Evolutionary conservation across 805 yeast species (phyloP).

Genomic region (Clavispora asparagi): DNA sequence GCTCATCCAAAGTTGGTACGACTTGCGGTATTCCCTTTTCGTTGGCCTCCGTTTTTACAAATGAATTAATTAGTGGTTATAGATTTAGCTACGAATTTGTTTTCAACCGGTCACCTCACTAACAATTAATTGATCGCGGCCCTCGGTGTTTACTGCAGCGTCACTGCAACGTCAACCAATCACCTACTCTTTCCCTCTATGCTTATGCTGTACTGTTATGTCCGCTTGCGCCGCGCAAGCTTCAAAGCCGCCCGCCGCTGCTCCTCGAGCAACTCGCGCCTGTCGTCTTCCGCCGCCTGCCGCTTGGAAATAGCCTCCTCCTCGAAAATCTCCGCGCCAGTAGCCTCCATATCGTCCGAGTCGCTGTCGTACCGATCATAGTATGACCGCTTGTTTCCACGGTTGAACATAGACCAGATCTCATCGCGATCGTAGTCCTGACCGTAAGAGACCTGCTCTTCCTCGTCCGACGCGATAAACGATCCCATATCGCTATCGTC

Average conservation of each 20-base stretch:
- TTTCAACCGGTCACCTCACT: no score
- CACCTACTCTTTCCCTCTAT: no score
- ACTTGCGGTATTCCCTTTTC: no score
- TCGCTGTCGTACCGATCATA: conserved; percentile 43
- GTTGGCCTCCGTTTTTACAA: no score
- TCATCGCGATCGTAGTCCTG: conserved; percentile 74
- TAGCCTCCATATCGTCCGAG: conserved; percentile 86
- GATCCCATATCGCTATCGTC: conserved; percentile 48
- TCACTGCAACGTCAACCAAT: no score
- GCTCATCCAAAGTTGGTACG: no score
- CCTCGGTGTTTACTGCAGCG: no score
- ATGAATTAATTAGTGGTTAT: no score
- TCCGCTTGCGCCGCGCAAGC: conserved; percentile 10
- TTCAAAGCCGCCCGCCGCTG: conserved; percentile 43
- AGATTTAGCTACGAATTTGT: no score
- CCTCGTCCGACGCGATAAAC: conserved; percentile 46
- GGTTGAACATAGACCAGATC: conserved; percentile 81
- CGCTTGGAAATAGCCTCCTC: conserved; percentile 72
- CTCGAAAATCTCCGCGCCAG: conserved; percentile 79
- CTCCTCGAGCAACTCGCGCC: conserved; percentile 60
- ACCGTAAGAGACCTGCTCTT: conserved; percentile 19
- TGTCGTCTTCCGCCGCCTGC: conserved; percentile 73
- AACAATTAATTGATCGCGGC: no score
- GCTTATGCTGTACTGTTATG: neutral
- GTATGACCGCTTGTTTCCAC: conserved; percentile 50